Evolutionary conservation across 768 basidiomycete genomes (phyloP), one percentile per base, ranked within the genome.

Genomic region (Suillus luteus): DNA sequence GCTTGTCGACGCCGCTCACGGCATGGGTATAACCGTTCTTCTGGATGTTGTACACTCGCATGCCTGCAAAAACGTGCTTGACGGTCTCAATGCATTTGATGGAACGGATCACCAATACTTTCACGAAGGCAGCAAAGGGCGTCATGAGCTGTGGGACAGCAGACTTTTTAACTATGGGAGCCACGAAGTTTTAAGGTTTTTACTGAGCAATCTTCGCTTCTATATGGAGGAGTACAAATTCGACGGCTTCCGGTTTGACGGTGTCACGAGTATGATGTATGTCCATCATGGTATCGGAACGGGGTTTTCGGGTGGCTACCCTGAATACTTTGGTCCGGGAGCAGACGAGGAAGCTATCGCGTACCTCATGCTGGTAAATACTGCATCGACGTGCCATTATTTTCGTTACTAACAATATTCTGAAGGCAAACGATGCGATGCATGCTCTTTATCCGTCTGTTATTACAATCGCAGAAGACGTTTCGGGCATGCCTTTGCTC

Each of bases 261-360:
- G 97, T 33, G 97, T 99, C 55, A 99, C 97, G 4, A 96, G 94
- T 72, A 99, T 99, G 96, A 96, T 99, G 94, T 99, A 98, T 78
- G 79, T 86, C 59, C 97, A 99, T 73, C 97, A 99, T 76, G 97
- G 97, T 11, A 99, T 99, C 69, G 96, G 96, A 17, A 86, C 95
- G 9, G 97, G 96, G 19, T 99, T 99, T 79, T 96, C 95, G 48
- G 96, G 96, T 33, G 96, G 93, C 14, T 99, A 99, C 77, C 93
- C 97, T 72, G 97, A 99, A 76, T 99, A 99, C 78, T 99, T 98
- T 75, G 96, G 96, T 15, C 80, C 85, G 40, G 79, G 77, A 14
- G 91, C 91, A 22, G 97, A 99, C 70, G 79, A 89, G 55, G 96
- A 98, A 70, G 95, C 87, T 8, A 89, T 99, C 65, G 91, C 91